These are phyloP conservation scores for Tanacetum coccineum DNA, from an alignment of 129 eudicot species.

Conservation along the genomic window DNA sequence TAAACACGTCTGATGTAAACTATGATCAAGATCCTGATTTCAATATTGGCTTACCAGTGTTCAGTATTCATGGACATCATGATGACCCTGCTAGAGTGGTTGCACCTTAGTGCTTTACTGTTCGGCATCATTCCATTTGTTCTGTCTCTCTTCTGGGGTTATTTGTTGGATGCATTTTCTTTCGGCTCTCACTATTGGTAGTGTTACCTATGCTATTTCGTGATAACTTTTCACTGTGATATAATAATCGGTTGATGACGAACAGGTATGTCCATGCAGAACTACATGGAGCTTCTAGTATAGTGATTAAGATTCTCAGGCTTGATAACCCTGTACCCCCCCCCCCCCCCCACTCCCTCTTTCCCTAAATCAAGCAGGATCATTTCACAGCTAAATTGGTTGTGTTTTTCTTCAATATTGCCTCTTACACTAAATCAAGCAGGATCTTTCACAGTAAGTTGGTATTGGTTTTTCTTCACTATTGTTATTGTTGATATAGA, in stretches of 20 bases:
- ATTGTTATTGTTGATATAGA: neutral
- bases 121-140: conserved; percentile 8
- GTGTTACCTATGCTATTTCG: conserved; percentile 12
- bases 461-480: neutral
- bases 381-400: conserved; percentile 70
- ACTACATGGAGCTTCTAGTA: conserved; percentile 98
- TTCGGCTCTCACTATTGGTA: conserved; percentile 8
- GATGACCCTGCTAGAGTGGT: too few relatives aligned
- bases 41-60: conserved; percentile 97
- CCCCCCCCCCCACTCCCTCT: too few relatives aligned
- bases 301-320: conserved; percentile 89
- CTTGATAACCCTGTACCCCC: conserved; percentile 89
- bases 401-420: too few relatives aligned
- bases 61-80: too few relatives aligned
- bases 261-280: conserved; percentile 97
- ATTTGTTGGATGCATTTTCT: neutral
- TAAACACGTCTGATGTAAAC: conserved; percentile 87
- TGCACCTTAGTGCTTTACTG: too few relatives aligned
- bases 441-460: too few relatives aligned
- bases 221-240: neutral
- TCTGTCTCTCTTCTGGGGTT: neutral
- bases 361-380: conserved; percentile 97
- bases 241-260: conserved; percentile 12
- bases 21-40: conserved; percentile 98
- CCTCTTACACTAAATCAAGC: too few relatives aligned